phyloP scores from a whole-genome alignment of 768 basidiomycete genomes.

The Rhodotorula babjevae region DNA sequence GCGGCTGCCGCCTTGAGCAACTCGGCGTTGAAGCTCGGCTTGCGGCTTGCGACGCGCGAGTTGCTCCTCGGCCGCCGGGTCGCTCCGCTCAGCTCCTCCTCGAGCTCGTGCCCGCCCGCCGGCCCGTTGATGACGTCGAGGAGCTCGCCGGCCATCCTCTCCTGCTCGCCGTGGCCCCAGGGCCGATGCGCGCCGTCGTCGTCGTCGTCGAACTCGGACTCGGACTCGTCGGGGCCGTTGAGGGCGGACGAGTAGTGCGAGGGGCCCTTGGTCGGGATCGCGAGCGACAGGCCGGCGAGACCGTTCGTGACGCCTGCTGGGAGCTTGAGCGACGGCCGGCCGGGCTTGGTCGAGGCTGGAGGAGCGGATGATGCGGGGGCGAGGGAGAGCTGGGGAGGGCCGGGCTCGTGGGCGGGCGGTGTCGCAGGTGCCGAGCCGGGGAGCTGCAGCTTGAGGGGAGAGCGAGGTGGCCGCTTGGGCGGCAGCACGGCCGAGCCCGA shows the following conservation, averaged over 20 bases:
- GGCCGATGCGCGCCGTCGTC: slow-evolving; percentile 4
- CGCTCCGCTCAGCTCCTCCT: slow-evolving; percentile 36
- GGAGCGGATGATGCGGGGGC: slow-evolving; percentile 1
- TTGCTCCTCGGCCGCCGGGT: slow-evolving; percentile 30
- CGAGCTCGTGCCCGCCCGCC: slow-evolving; percentile 15
- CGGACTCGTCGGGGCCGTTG: slow-evolving; percentile 28
- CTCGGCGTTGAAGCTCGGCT: slow-evolving; percentile 13
- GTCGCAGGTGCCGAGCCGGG: slow-evolving; percentile 1
- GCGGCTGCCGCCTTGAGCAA: neutral
- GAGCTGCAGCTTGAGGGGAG: slow-evolving; percentile 28
- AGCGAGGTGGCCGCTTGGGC: slow-evolving; percentile 28
- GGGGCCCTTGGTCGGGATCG: slow-evolving; percentile 12
- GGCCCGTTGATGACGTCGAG: slow-evolving; percentile 36
- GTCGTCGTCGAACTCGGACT: slow-evolving; percentile 35
- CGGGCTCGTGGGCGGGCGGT: neutral
- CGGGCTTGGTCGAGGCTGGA: neutral
- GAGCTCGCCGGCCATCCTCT: slow-evolving; percentile 34
- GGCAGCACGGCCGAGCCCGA: slow-evolving; percentile 29
- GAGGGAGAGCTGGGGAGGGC: neutral
- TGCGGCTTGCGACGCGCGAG: slow-evolving; percentile 9
- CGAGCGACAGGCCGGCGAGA: slow-evolving; percentile 16
- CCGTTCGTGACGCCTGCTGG: neutral
- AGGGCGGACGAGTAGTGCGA: slow-evolving; percentile 23
- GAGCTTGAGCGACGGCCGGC: slow-evolving; percentile 27
- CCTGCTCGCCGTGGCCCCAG: slow-evolving; percentile 30